A percentile compares a stretch with the other conserved stretches of the same genome.
These are phyloP conservation scores for Coemansia sp. DNA, from an alignment of 192 early-diverging fungal species.

Conservation along the genomic window DNA sequence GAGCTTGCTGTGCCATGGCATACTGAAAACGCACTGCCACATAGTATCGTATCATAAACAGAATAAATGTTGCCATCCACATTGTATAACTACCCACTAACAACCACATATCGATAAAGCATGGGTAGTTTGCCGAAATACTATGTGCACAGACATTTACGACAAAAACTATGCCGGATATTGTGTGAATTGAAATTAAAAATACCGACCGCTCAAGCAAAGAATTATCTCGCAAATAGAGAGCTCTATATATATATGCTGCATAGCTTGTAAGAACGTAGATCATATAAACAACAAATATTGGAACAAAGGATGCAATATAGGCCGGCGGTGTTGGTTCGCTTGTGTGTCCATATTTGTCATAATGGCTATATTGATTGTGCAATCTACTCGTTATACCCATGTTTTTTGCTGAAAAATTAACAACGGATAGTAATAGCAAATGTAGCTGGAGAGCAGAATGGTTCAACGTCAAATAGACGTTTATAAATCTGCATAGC, in stretches of 20 bases:
- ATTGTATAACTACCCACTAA: conserved; percentile 6
- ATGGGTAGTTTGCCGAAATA: conserved; percentile 22
- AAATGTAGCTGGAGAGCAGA: too few species aligned
- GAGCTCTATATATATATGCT: conserved; percentile 22
- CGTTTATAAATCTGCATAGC: not conserved
- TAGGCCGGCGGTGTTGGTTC: conserved; percentile 2
- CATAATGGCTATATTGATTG: not conserved
- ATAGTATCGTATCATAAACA: conserved; percentile 32
- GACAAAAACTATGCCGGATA: conserved; percentile 8
- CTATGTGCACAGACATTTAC: conserved; percentile 10
- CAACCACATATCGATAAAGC: conserved; percentile 33
- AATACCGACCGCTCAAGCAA: conserved; percentile 27
- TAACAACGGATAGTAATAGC: too few species aligned
- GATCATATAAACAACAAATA: conserved; percentile 7
- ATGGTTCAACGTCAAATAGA: not conserved
- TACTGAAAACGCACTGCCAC: conserved; percentile 8
- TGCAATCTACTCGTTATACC: not conserved
- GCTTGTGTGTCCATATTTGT: not conserved
- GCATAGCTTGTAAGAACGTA: too few species aligned
- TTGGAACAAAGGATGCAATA: conserved; percentile 6
- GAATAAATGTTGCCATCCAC: conserved; percentile 13
- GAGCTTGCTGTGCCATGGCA: conserved; percentile 11
- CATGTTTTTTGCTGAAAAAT: not conserved
- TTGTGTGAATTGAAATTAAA: conserved; percentile 10
- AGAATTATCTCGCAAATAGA: conserved; percentile 17